phyloP scores from a whole-genome alignment of 2,329 filamentous ascomycete species.

The Thielaviopsis populi region DNA sequence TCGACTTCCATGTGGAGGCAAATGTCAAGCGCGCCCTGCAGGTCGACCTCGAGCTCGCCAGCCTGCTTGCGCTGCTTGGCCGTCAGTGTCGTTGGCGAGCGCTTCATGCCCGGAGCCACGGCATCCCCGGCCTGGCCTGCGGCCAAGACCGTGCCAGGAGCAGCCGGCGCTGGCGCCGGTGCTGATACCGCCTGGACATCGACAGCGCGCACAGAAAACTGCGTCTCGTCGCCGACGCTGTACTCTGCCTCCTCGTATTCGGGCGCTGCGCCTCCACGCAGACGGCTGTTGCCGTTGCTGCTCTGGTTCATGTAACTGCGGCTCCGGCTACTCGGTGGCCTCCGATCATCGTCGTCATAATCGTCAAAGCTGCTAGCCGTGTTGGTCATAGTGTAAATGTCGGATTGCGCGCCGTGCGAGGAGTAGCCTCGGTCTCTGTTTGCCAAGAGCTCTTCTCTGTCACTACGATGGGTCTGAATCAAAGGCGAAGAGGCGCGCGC shows the following conservation, averaged over 20 bases:
- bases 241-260: slow-evolving; percentile 33
- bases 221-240: slow-evolving; percentile 40
- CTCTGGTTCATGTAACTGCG: slow-evolving; percentile 21
- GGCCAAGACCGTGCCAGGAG: background rate
- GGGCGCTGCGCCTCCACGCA: slow-evolving; percentile 25
- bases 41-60: slow-evolving; percentile 47
- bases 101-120: slow-evolving; percentile 37
- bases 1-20: slow-evolving; percentile 82
- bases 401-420: slow-evolving; percentile 2
- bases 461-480: slow-evolving; percentile 6
- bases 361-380: slow-evolving; percentile 13
- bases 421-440: background rate
- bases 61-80: slow-evolving; percentile 41
- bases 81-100: slow-evolving; percentile 54
- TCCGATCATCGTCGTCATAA: slow-evolving; percentile 14
- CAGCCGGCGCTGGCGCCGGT: background rate
- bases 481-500: slow-evolving; percentile 8
- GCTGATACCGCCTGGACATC: slow-evolving; percentile 18
- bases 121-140: background rate
- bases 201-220: slow-evolving; percentile 34
- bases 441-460: background rate
- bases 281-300: slow-evolving; percentile 19
- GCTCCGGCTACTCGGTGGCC: slow-evolving; percentile 21
- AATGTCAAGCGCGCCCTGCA: slow-evolving; percentile 74
- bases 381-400: slow-evolving; percentile 15